Base-by-base conservation (phyloP, 202 grass and related monocot species). In the Carex arenaria region DNA sequence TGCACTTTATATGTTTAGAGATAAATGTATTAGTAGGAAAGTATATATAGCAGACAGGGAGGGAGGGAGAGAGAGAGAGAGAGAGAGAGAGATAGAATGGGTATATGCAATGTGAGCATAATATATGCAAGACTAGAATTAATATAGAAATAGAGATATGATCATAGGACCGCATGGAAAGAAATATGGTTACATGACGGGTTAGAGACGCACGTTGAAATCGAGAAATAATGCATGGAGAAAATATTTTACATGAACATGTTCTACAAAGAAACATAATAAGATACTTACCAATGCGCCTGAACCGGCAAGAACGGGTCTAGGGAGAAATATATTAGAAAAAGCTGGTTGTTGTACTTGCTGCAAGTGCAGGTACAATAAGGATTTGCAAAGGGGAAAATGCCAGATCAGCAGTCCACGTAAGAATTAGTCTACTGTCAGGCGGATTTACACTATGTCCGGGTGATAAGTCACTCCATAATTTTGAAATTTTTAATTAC, bases 341-440 rank as follows among this genome's bases (percentile, higher is more conserved):
- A 80, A n/a, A 7, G 5, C 38, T 40, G 38, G 38, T 40, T 5
- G 34, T 36, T n/a, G 47, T 38, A n/a, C n/a, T n/a, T 26, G 26
- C 26, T 26, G 26, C 26, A 26, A 26, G 26, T 26, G 26, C 0
- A 26, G 26, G 26, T 26, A 26, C 1, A 40, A 49, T 10, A 6
- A 26, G 26, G 26, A 64, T 49, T 45, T 51, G 60, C 5, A 65
- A 55, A 53, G 45, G 47, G 6, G 0, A 57, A 82, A 69, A n/a
- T 34, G 38, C 60, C 80, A 69, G 43, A 45, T 82, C 43, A 82
- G 80, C 62, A 69, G 80, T 69, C 80, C 30, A 57, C 34, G 43
- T 55, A 66, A 54, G 80, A 82, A 55, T 82, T 22, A 68, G 80
- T 82, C 80, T 66, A 65, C 26, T 26, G 26, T 26, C 1, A 26